Evolutionary conservation across 1,284 basidiomycete genomes (phyloP), one percentile per base, ranked within the genome.

Genomic region (Ceratobasidium sp.): DNA sequence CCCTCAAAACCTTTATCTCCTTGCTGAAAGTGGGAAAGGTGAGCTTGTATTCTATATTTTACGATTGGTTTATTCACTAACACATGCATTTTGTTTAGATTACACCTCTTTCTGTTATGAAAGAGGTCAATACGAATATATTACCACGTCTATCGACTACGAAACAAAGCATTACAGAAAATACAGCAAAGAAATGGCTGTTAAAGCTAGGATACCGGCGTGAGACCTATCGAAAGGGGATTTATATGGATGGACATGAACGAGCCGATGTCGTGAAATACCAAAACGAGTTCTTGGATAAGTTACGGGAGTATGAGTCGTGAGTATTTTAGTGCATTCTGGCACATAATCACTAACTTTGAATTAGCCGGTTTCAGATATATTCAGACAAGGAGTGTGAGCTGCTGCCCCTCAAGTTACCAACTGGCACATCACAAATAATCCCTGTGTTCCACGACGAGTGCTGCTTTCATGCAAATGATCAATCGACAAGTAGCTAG

Each of bases 391-490:
- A 59, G n/a, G 26, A 4, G 8, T 9, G 35, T 41, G 57, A 59
- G 26, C 57, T 35, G 5, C 4, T 59, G 4, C 58, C 64, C 32
- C 79, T 80, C 44, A 75, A 26, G 1, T 75, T 83, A 16, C 13
- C 23, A 11, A 61, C 67, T 26, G 81, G 82, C 1, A 78, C 83
- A 73, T 50, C 72, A 21, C 75, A 78, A 66, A 54, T 82, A 18
- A 80, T 82, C 43, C 73, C 77, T 1, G 66, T 79, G n/a, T 82
- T 80, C 61, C 82, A 84, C 46, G 80, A 84, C 73, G 78, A 84
- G 74, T 78, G 72, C 35, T 78, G 72, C 32, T 81, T 81, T 67
- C 78, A 80, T 72, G 76, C 66, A 32, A 79, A 82, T 76, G 78
- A 83, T 13, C 62, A 78, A 21, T 46, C 38, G 57, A 47, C 58